Evolutionary conservation across 768 basidiomycete genomes (phyloP), one percentile per base, ranked within the genome.

Genomic region (Lentinula raphanica): DNA sequence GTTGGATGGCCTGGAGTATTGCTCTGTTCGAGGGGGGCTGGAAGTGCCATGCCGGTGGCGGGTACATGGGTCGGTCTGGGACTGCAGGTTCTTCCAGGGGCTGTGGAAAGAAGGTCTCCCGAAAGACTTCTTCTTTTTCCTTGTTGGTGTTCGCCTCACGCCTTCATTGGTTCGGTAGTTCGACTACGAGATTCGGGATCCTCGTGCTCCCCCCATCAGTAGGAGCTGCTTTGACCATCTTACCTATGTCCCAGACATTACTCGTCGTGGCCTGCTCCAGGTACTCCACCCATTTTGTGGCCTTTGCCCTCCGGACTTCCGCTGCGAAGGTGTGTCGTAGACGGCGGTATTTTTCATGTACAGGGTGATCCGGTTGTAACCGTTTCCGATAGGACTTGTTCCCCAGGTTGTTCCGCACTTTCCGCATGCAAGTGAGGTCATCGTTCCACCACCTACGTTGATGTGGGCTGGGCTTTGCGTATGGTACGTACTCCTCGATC

Each of bases 251-350:
- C 68, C 70, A 71, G 0, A 71, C 32, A 5, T 62, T 49, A 0
- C 56, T 46, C 0, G 59, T 48, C 2, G 60, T 49, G 0, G 62
- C 54, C 0, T 55, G 36, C 25, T 68, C 64, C 2, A 71, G 60
- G 56, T 59, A 72, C 0, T 64, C 60, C 5, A 55, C 46, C 66
- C 66, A 71, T 58, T 66, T 63, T 0, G 62, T 60, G 6, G 36
- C n/a, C 40, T 71, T 71, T 7, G 64, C 59, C 11, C 21, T 9
- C 1, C 45, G n/a, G 6, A 72, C 63, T 1, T 53, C 21, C 2
- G 61, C 38, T 3, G 28, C 36, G 51, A 65, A 57, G 15, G n/a
- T 32, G 23, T 57, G 32, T 28, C 13, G 44, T 17, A 21, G n/a
- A 7, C 9, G 15, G 4, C 31, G 15, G 39, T 19, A 35, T 57